These are phyloP conservation scores for Thalassiosira hispida DNA, from an alignment of 352 stramenopile species.

Conservation along the genomic window DNA sequence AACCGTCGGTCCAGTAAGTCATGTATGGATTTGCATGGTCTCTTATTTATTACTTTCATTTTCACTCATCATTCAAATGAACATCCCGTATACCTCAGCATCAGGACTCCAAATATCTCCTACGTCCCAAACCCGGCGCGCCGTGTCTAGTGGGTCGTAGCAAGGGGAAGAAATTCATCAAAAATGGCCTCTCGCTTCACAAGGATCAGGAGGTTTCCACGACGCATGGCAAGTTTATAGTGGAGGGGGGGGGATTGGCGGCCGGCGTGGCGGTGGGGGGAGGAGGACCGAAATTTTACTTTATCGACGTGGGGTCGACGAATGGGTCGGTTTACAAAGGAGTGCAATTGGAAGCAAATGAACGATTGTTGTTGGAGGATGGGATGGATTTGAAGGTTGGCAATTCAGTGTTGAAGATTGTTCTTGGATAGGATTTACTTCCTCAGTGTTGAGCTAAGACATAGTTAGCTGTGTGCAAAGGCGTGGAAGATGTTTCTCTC, in stretches of 20 bases:
- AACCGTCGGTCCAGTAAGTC: no score
- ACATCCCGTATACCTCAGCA: conserved; percentile 55
- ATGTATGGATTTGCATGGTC: no score
- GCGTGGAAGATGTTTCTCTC: no score
- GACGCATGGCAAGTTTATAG: conserved; percentile 72
- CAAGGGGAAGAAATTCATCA: conserved; percentile 76
- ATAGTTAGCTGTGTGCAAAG: no score
- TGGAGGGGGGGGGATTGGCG: conserved; percentile 6
- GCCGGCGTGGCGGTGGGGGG: not conserved
- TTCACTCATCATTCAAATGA: not conserved
- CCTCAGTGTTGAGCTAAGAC: no score
- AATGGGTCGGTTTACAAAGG: conserved; percentile 65
- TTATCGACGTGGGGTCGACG: conserved; percentile 72
- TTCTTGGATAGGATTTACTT: conserved; percentile 37
- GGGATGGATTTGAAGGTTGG: conserved; percentile 66
- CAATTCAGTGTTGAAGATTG: conserved; percentile 63
- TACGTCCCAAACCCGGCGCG: conserved; percentile 45
- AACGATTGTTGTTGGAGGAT: conserved; percentile 39
- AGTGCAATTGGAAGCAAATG: conserved; percentile 50
- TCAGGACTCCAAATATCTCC: conserved; percentile 40
- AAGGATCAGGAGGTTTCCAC: conserved; percentile 80
- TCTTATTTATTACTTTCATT: no score
- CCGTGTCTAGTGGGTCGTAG: conserved; percentile 65
- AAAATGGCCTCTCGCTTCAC: conserved; percentile 67
- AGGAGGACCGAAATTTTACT: conserved; percentile 53